Conservation (phyloP, 495 filamentous ascomycete genomes). For the Penicillium simplicissimum region DNA sequence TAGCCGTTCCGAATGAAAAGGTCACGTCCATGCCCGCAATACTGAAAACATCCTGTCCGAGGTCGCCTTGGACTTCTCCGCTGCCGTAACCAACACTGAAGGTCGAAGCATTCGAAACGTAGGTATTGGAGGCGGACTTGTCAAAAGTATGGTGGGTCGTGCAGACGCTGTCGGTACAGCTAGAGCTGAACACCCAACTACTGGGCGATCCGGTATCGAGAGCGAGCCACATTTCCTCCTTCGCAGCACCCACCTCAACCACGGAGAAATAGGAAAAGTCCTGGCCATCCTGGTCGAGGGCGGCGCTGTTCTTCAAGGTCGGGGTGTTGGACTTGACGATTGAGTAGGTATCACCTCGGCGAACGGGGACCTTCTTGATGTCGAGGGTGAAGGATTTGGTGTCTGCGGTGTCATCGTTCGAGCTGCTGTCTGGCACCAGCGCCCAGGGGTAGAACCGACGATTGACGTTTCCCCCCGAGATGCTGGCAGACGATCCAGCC, state of each 20-base stretch:
- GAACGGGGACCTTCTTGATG: constrained; percentile 35
- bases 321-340: constrained; percentile 58
- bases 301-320: constrained; percentile 55
- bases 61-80: constrained; percentile 62
- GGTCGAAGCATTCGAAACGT: constrained; percentile 50
- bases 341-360: constrained; percentile 53
- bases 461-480: constrained; percentile 11
- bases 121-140: constrained; percentile 56
- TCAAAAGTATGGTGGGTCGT: constrained; percentile 66
- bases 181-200: constrained; percentile 73
- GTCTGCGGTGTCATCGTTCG: constrained; percentile 20
- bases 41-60: constrained; percentile 62
- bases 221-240: constrained; percentile 67
- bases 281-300: constrained; percentile 71
- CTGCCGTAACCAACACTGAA: constrained; percentile 66
- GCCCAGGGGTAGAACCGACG: constrained; percentile 43
- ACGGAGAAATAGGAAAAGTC: constrained; percentile 78
- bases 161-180: constrained; percentile 64
- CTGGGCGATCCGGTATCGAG: constrained; percentile 77
- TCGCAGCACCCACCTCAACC: constrained; percentile 64
- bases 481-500: constrained; percentile 3
- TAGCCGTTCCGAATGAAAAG: constrained; percentile 69
- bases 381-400: constrained; percentile 28
- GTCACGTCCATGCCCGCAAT: constrained; percentile 63
- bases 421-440: constrained; percentile 11